Evolutionary conservation across 805 yeast genomes (phyloP).

Genomic region (Naumovozyma dairenensis): DNA sequence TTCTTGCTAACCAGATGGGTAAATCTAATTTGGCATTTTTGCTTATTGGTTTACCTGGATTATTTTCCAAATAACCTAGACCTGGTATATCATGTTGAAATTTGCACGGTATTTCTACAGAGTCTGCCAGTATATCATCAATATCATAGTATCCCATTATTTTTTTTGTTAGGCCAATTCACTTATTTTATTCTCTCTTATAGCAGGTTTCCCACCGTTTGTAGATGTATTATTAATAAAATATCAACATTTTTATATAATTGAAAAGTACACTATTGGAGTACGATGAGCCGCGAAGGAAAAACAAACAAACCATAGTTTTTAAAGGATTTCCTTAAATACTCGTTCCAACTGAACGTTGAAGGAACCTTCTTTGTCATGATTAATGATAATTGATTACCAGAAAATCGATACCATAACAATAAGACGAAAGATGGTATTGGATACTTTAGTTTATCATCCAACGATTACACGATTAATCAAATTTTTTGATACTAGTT

Average conservation of each 20-base stretch:
- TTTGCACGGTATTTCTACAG: slow-evolving; percentile 66
- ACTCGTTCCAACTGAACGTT: too few relatives aligned
- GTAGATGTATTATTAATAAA: too few relatives aligned
- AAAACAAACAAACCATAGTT: background rate
- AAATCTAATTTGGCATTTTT: slow-evolving; percentile 59
- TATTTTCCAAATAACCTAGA: slow-evolving; percentile 76
- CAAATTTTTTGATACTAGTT: slow-evolving; percentile 53
- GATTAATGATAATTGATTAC: too few relatives aligned
- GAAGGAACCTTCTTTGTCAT: too few relatives aligned
- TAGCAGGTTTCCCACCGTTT: background rate
- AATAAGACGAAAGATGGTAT: slow-evolving; percentile 45
- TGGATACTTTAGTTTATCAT: slow-evolving; percentile 43
- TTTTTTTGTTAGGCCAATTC: too few relatives aligned
- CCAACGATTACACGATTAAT: slow-evolving; percentile 57
- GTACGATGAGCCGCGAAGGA: background rate
- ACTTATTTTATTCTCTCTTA: too few relatives aligned
- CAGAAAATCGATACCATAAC: too few relatives aligned
- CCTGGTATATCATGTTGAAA: slow-evolving; percentile 76
- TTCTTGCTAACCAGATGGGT: slow-evolving; percentile 84
- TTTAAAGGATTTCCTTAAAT: background rate
- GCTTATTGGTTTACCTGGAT: slow-evolving; percentile 49
- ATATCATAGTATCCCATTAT: slow-evolving; percentile 53
- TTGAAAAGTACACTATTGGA: background rate
- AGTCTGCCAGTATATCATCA: slow-evolving; percentile 65
- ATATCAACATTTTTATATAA: background rate